These are phyloP conservation scores for Osmanthus fragrans DNA, from an alignment of 257 asterid genomes.

Conservation along the genomic window DNA sequence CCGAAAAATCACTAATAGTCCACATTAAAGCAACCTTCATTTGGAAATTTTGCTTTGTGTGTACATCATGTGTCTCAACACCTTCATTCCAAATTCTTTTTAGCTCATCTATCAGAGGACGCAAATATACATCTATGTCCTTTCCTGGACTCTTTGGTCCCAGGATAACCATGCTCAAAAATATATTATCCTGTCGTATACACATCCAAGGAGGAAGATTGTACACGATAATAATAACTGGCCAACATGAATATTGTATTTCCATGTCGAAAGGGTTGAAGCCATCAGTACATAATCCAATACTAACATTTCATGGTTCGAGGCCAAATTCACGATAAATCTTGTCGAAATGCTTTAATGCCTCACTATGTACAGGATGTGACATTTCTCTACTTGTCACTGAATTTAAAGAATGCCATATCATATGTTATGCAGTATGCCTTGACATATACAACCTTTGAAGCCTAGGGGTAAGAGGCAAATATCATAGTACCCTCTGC, in stretches of 20 bases:
- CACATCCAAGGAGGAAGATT: background rate
- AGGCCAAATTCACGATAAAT: background rate
- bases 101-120: background rate
- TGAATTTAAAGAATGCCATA: too few species aligned
- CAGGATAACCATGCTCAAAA: background rate
- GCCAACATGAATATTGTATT: background rate
- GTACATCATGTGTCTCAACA: background rate
- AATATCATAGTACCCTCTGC: too few species aligned
- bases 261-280: conserved; percentile 5
- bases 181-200: background rate
- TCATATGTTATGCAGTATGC: too few species aligned
- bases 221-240: background rate
- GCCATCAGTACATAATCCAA: conserved; percentile 8
- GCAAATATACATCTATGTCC: background rate
- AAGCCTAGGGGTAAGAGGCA: too few species aligned
- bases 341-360: background rate
- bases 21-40: background rate
- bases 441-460: too few species aligned
- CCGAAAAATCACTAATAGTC: background rate
- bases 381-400: too few species aligned
- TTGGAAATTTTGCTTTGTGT: background rate
- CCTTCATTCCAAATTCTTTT: background rate
- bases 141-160: background rate
- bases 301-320: background rate
- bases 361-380: background rate